Base-by-base conservation (phyloP, 2,329 filamentous ascomycete genomes). In the Volutella citrinella region DNA sequence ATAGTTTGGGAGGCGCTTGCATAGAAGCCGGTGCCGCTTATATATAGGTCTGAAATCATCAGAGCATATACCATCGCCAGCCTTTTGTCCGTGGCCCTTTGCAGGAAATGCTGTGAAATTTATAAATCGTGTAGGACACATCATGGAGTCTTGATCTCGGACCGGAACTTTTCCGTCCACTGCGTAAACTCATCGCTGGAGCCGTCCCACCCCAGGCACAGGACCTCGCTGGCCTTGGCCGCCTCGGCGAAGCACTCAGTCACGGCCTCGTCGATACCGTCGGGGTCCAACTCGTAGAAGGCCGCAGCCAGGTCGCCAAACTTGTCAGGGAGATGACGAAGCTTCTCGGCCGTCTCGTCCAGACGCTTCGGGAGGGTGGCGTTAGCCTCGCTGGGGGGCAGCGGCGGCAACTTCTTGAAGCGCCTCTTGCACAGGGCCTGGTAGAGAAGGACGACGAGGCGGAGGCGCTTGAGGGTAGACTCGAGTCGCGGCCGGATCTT, bases 171-270 rank as follows among this genome's bases (percentile, higher is more conserved):
- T 10, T 65, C 68, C n/a, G 74, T 78, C 89, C 89, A 95, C 12
- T 75, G 68, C 0, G 81, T 84, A 54, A 94, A 95, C 51, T 84
- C 86, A 51, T 95, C 89, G 13, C 76, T 70, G 28, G 73, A 61
- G 0, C 74, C 81, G 4, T 74, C 62, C 84, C 85, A 90, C 14
- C 71, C 69, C 38, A 69, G 64, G 30, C 66, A 65, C 10, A 87
- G 60, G 29, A 82, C 54, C 36, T 76, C 70, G 0, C 74, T 70
- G 1, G 72, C 74, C 1, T 61, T 65, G 45, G 75, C 74, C 0
- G 83, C 80, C 31, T 79, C 72, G 2, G 67, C 63, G 40, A 81
- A 78, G 48, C 81, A 82, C 24, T 71, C 66, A 5, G 75, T 68
- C 64, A 87, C 72, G 15, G 64, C 63, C 7, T 60, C 56, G 48